Percentiles rank a stretch among this genome's conserved stretches.
Conservation (phyloP, 1,284 basidiomycete species). For the Apiotrichum akiyoshidainum region DNA sequence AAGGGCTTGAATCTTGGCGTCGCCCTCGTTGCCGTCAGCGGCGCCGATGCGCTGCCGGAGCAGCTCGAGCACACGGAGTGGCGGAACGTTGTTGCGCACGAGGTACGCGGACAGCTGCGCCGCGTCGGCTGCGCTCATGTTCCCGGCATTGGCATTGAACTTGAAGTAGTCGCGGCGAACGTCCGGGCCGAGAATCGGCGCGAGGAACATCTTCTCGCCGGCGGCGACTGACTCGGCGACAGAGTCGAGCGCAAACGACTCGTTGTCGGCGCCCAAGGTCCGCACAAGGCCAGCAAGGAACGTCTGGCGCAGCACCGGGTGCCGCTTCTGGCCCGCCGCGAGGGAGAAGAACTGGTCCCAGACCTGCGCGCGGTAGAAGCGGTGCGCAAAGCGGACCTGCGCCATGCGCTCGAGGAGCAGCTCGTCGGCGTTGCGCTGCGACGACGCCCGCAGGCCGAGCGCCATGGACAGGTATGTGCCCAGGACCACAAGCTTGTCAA, state of each 20-base stretch:
- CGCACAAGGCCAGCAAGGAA: conserved; percentile 25
- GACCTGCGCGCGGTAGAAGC: conserved; percentile 30
- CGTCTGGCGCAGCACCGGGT: conserved; percentile 33
- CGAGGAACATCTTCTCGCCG: too few relatives aligned
- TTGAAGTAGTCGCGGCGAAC: conserved; percentile 2
- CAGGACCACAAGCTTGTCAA: conserved; percentile 78
- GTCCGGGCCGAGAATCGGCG: neutral
- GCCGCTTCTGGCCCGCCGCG: conserved; percentile 22
- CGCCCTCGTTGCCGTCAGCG: neutral
- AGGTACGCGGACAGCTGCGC: conserved; percentile 20
- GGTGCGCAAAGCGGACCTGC: conserved; percentile 27
- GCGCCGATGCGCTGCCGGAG: conserved; percentile 20
- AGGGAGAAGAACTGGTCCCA: conserved; percentile 28
- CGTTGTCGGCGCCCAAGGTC: neutral
- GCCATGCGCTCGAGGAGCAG: conserved; percentile 22
- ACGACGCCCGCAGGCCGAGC: conserved; percentile 5
- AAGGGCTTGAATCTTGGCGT: neutral
- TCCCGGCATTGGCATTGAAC: too few relatives aligned
- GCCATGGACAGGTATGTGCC: conserved; percentile 66
- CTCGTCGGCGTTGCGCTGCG: neutral
- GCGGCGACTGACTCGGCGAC: too few relatives aligned
- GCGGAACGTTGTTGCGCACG: conserved; percentile 26
- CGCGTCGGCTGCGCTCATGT: neutral
- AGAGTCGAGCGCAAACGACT: too few relatives aligned
- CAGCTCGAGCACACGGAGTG: conserved; percentile 23